phyloP scores from a whole-genome alignment of 306 rosid genomes.

The Castanospermum australe region DNA sequence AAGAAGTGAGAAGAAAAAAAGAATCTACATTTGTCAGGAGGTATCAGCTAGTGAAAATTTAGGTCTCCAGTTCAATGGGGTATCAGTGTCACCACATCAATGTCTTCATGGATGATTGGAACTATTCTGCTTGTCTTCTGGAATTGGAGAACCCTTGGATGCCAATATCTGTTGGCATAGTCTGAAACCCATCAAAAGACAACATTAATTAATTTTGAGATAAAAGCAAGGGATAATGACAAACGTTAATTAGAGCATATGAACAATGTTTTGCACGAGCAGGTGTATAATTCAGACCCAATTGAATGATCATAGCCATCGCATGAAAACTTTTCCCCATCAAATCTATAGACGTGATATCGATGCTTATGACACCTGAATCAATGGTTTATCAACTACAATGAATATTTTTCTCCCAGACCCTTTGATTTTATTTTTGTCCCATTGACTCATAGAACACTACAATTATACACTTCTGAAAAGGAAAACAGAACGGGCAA shows the following conservation, averaged over 20 bases:
- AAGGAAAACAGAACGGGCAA: conserved; percentile 8
- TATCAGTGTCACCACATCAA: conserved; percentile 31
- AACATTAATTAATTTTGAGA: conserved; percentile 22
- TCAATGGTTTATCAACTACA: background rate
- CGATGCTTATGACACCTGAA: background rate
- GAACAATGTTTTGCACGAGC: background rate
- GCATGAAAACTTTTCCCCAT: background rate
- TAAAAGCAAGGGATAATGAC: conserved; percentile 14
- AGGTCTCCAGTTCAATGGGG: conserved; percentile 4
- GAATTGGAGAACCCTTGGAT: conserved; percentile 41
- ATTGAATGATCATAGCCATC: background rate
- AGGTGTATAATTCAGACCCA: conserved; percentile 1
- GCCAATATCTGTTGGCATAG: conserved; percentile 47
- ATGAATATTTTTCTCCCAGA: background rate
- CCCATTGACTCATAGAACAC: background rate
- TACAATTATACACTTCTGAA: conserved; percentile 2
- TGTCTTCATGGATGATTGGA: conserved; percentile 37
- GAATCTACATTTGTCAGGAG: conserved; percentile 30
- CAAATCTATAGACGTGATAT: background rate
- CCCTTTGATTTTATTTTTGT: background rate
- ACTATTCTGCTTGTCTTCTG: conserved; percentile 38
- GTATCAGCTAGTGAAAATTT: conserved; percentile 12
- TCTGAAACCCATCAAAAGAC: conserved; percentile 49
- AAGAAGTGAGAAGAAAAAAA: background rate
- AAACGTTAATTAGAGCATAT: background rate